Conservation (phyloP, 768 basidiomycete species). For the Pleurotus djamor region DNA sequence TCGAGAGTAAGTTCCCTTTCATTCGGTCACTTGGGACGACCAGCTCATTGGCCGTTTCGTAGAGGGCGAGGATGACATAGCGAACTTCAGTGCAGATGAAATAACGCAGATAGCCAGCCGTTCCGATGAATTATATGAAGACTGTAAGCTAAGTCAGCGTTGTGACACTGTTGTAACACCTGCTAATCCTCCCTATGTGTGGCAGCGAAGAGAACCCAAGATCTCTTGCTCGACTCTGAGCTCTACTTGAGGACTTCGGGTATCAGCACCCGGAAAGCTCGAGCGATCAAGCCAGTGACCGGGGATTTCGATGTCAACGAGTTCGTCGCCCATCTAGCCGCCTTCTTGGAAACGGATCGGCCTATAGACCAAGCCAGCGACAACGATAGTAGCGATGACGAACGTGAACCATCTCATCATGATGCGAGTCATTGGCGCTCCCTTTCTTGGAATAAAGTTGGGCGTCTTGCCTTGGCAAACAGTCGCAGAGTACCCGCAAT, state of each 20-base stretch:
- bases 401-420: conserved; percentile 1
- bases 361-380: conserved; percentile 38
- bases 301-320: conserved; percentile 93
- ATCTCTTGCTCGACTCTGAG: conserved; percentile 88
- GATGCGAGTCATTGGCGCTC: neutral
- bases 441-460: conserved; percentile 86
- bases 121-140: conserved; percentile 62
- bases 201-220: conserved; percentile 75
- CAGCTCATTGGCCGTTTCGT: neutral
- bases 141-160: conserved; percentile 31
- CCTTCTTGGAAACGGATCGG: conserved; percentile 72
- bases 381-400: conserved; percentile 52
- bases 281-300: conserved; percentile 83
- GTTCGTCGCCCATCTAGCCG: conserved; percentile 73
- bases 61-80: conserved; percentile 51
- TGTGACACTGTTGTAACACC: no score
- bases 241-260: conserved; percentile 76
- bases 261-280: conserved; percentile 84
- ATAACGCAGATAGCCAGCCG: conserved; percentile 53
- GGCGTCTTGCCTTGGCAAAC: conserved; percentile 78
- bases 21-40: no score
- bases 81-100: conserved; percentile 54
- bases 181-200: neutral
- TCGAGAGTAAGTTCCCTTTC: no score
- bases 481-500: conserved; percentile 77